These are phyloP conservation scores for Aspergillus fumigatiaffinis DNA, from an alignment of 2,329 filamentous ascomycete species.

Conservation along the genomic window DNA sequence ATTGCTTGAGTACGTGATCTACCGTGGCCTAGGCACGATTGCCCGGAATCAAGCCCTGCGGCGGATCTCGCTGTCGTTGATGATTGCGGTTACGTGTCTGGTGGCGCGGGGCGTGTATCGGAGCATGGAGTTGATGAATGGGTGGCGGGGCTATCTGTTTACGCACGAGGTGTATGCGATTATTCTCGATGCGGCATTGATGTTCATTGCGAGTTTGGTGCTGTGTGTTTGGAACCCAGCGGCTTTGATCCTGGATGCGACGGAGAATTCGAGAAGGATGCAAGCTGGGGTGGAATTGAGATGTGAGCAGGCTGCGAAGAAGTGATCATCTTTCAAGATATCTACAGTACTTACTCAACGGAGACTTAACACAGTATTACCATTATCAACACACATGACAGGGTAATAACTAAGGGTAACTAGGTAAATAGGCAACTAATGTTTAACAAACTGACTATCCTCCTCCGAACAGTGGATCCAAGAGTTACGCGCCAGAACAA, in stretches of 20 bases:
- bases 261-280: background rate
- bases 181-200: slow-evolving; percentile 28
- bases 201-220: slow-evolving; percentile 17
- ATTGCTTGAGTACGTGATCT: background rate
- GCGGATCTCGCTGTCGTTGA: slow-evolving; percentile 20
- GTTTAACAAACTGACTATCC: no score
- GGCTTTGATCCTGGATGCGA: background rate
- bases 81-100: slow-evolving; percentile 31
- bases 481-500: no score
- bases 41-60: slow-evolving; percentile 39
- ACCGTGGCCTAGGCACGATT: slow-evolving; percentile 15
- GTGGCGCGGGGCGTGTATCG: slow-evolving; percentile 42
- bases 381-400: no score
- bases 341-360: no score
- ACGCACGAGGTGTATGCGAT: slow-evolving; percentile 28
- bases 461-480: no score
- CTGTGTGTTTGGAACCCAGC: background rate
- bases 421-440: no score
- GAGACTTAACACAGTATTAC: no score
- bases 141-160: slow-evolving; percentile 34
- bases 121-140: slow-evolving; percentile 41
- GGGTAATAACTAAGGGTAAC: no score
- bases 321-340: no score
- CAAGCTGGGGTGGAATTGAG: no score
- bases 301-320: no score